Percentiles rank a stretch among this genome's conserved stretches.
These are phyloP conservation scores for Kodamaea leandrae DNA, from an alignment of 805 yeast genomes.

Conservation along the genomic window DNA sequence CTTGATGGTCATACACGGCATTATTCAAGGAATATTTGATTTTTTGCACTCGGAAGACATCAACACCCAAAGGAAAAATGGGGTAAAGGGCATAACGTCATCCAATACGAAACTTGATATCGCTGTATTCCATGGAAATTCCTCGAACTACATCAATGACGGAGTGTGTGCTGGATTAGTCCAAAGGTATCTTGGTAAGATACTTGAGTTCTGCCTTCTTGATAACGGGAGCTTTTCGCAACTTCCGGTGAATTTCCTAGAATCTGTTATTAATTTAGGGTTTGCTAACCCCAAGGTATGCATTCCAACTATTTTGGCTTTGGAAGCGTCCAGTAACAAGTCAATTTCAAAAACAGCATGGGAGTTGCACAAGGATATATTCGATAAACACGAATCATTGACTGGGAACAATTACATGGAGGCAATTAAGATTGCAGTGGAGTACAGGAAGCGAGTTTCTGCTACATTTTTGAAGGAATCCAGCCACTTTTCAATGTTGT, in stretches of 20 bases:
- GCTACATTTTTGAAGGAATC: slow-evolving; percentile 24
- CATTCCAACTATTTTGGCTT: slow-evolving; percentile 66
- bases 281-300: slow-evolving; percentile 73
- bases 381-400: slow-evolving; percentile 67
- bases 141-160: slow-evolving; percentile 52
- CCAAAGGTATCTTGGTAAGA: slow-evolving; percentile 53
- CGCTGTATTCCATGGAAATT: slow-evolving; percentile 52
- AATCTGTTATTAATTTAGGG: slow-evolving; percentile 58
- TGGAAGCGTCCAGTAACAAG: slow-evolving; percentile 52
- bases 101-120: slow-evolving; percentile 38
- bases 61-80: slow-evolving; percentile 40
- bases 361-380: slow-evolving; percentile 52
- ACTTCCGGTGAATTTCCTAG: slow-evolving; percentile 54
- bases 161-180: slow-evolving; percentile 73
- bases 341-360: slow-evolving; percentile 48
- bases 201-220: slow-evolving; percentile 49
- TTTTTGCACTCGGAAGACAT: slow-evolving; percentile 59
- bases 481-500: slow-evolving; percentile 38
- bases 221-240: slow-evolving; percentile 47
- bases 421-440: slow-evolving; percentile 56
- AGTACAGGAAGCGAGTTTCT: slow-evolving; percentile 35
- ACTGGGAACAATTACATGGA: slow-evolving; percentile 63
- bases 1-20: slow-evolving; percentile 44
- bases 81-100: slow-evolving; percentile 36
- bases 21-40: slow-evolving; percentile 55